Evolutionary conservation across 257 asterid species (phyloP).

Genomic region (Solanum pennellii): DNA sequence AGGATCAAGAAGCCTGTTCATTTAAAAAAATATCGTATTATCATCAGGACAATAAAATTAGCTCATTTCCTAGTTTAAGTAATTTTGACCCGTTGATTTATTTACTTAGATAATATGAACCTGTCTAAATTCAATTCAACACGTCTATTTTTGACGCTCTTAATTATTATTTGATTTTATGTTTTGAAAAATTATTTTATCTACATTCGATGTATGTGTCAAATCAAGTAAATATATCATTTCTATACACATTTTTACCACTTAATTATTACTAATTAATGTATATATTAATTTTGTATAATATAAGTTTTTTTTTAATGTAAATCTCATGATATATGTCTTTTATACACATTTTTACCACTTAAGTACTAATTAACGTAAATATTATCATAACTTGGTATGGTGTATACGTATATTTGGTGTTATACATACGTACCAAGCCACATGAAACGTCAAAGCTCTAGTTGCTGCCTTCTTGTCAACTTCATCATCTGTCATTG

Average conservation of each 20-base stretch:
- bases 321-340: too few relatives aligned
- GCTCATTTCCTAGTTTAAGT: neutral
- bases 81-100: neutral
- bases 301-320: too few relatives aligned
- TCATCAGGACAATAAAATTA: neutral
- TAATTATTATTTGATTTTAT: too few relatives aligned
- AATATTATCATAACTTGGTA: neutral
- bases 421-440: conserved; percentile 38
- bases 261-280: neutral
- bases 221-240: neutral
- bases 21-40: neutral
- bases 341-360: neutral
- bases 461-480: conserved; percentile 54
- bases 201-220: neutral
- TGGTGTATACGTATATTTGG: neutral
- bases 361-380: neutral
- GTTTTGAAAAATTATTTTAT: too few relatives aligned
- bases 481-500: conserved; percentile 21
- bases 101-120: neutral
- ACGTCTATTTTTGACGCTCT: too few relatives aligned
- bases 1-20: conserved; percentile 55
- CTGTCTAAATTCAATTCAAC: neutral
- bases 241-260: neutral
- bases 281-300: too few relatives aligned
- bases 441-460: conserved; percentile 50